These are phyloP conservation scores for Phlebiopsis flavidoalba DNA, from an alignment of 768 basidiomycete species.

Conservation along the genomic window DNA sequence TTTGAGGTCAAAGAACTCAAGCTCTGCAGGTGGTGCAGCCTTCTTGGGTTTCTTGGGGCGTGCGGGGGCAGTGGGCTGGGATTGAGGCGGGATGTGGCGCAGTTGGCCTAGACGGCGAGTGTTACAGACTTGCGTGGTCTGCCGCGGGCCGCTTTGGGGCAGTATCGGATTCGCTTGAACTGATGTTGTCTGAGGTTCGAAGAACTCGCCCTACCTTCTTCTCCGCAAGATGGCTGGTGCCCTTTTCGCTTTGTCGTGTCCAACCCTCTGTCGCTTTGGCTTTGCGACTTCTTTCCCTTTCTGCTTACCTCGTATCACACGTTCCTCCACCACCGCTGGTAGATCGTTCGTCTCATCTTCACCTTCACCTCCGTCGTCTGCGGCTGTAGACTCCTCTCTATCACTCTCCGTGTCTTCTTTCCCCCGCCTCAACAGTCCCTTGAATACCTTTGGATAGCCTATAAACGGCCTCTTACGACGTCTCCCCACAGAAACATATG, in stretches of 20 bases:
- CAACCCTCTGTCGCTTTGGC: not conserved
- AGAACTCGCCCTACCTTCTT: constrained; percentile 17
- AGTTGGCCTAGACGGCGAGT: not conserved
- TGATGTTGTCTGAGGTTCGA: constrained; percentile 23
- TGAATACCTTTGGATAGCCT: constrained; percentile 39
- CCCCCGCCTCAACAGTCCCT: constrained; percentile 22
- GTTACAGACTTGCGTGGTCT: not conserved
- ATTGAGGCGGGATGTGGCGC: not conserved
- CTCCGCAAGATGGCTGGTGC: not conserved
- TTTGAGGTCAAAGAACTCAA: constrained; percentile 1
- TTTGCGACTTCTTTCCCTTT: not conserved
- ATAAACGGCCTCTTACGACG: constrained; percentile 55
- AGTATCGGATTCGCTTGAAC: constrained; percentile 8
- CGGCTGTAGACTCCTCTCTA: not conserved
- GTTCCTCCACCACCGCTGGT: not conserved
- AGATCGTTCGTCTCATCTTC: not conserved
- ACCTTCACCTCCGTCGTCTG: not conserved
- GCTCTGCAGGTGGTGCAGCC: not conserved
- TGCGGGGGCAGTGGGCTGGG: not conserved
- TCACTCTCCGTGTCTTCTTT: constrained; percentile 2
- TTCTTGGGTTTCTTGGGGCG: not conserved
- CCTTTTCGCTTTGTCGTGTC: not conserved
- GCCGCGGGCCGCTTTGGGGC: not conserved
- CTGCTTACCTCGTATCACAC: not conserved
- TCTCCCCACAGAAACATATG: constrained; percentile 69